Evolutionary conservation across 352 stramenopile genomes (phyloP).

Genomic region (Phytopythium delawarense): DNA sequence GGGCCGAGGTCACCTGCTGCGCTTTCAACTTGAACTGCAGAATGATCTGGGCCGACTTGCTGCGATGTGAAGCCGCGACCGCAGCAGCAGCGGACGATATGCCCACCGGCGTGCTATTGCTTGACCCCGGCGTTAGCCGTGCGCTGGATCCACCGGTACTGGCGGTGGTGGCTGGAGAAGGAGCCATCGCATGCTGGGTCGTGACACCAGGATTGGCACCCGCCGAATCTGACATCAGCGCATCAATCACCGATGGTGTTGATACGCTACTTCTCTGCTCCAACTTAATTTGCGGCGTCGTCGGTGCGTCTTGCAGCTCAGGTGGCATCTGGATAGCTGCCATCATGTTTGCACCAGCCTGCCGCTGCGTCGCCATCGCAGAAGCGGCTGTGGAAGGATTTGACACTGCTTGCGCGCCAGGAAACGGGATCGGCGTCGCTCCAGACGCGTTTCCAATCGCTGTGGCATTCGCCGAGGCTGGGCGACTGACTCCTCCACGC

Average conservation of each 20-base stretch:
- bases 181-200: neutral
- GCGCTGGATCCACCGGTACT: neutral
- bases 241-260: slow-evolving; percentile 36
- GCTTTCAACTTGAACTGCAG: slow-evolving; percentile 75
- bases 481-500: slow-evolving; percentile 28
- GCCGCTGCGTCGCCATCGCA: slow-evolving; percentile 2
- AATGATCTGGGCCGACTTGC: slow-evolving; percentile 77
- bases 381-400: slow-evolving; percentile 10
- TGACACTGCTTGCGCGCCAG: slow-evolving; percentile 40
- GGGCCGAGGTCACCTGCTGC: slow-evolving; percentile 75
- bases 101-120: slow-evolving; percentile 7
- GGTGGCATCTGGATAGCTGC: slow-evolving; percentile 70
- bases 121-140: slow-evolving; percentile 4
- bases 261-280: slow-evolving; percentile 24
- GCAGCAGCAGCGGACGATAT: slow-evolving; percentile 20
- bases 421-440: slow-evolving; percentile 53
- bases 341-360: slow-evolving; percentile 9
- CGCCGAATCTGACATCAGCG: slow-evolving; percentile 37
- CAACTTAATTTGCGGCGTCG: slow-evolving; percentile 25
- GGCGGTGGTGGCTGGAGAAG: neutral
- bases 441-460: slow-evolving; percentile 13
- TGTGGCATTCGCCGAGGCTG: slow-evolving; percentile 15
- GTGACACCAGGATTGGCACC: neutral
- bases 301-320: slow-evolving; percentile 52
- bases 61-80: slow-evolving; percentile 37